These are phyloP conservation scores for Globisporangium alternatum DNA, from an alignment of 352 stramenopile species.

Conservation along the genomic window DNA sequence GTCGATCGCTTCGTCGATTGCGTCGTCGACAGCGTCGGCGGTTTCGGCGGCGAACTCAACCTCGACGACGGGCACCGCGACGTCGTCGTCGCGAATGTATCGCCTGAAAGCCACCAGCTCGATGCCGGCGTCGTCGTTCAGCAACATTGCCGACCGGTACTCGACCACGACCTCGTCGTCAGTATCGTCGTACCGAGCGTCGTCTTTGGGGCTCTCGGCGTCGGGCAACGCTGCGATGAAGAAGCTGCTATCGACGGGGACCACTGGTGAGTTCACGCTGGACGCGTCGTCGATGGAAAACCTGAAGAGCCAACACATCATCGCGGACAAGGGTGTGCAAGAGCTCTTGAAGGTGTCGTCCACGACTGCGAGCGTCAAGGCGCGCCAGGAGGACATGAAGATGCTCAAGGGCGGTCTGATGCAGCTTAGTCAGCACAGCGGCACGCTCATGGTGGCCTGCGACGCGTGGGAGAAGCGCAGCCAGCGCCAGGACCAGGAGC, in stretches of 20 bases:
- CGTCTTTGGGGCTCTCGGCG: slow-evolving; percentile 24
- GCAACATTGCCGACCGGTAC: slow-evolving; percentile 19
- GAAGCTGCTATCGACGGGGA: slow-evolving; percentile 34
- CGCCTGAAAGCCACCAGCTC: slow-evolving; percentile 10
- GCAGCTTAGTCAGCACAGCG: slow-evolving; percentile 39
- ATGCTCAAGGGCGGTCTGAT: slow-evolving; percentile 44
- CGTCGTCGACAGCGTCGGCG: slow-evolving; percentile 15
- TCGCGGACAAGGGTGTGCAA: slow-evolving; percentile 58
- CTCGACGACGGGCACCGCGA: slow-evolving; percentile 13
- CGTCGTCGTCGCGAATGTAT: slow-evolving; percentile 4
- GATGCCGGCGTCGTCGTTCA: slow-evolving; percentile 15
- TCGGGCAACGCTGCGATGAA: slow-evolving; percentile 31
- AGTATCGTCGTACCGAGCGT: slow-evolving; percentile 5
- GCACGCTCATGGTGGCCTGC: slow-evolving; percentile 44
- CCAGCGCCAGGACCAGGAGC: slow-evolving; percentile 41
- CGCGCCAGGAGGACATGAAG: slow-evolving; percentile 48
- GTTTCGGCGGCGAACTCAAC: slow-evolving; percentile 14
- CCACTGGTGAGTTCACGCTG: slow-evolving; percentile 44
- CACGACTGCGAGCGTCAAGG: slow-evolving; percentile 41
- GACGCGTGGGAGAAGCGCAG: slow-evolving; percentile 46
- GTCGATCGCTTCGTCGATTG: slow-evolving; percentile 25
- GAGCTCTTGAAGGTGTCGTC: slow-evolving; percentile 51
- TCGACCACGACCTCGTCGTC: slow-evolving; percentile 31
- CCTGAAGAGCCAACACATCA: slow-evolving; percentile 65
- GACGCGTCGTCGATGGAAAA: slow-evolving; percentile 42